phyloP scores from a whole-genome alignment of 75 land plant species.

The Selaginella tamariscina region DNA sequence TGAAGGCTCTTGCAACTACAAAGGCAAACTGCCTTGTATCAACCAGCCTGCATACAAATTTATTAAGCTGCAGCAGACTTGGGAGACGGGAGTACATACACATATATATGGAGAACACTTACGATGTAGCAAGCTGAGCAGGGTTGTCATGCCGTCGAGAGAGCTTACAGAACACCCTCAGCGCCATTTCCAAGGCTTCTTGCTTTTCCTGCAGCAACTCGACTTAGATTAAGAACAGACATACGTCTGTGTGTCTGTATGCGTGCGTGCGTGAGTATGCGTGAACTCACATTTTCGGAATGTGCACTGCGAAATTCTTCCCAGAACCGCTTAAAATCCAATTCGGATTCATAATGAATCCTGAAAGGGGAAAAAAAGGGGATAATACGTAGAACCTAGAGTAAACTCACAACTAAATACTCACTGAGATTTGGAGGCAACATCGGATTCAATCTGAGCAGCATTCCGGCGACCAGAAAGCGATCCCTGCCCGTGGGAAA shows the following conservation, averaged over 20 bases:
- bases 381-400: neutral
- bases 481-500: neutral
- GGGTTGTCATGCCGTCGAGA: slow-evolving; percentile 58
- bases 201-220: slow-evolving; percentile 76
- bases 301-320: slow-evolving; percentile 87
- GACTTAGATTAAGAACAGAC: neutral
- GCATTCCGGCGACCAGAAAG: neutral
- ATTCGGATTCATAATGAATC: slow-evolving; percentile 51
- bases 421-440: neutral
- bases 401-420: neutral
- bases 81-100: neutral
- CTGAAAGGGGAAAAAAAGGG: neutral
- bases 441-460: neutral
- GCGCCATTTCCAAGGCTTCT: slow-evolving; percentile 69
- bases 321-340: slow-evolving; percentile 92
- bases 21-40: slow-evolving; percentile 88
- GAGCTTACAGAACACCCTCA: slow-evolving; percentile 82
- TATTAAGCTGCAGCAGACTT: slow-evolving; percentile 5
- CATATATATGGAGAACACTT: slow-evolving; percentile 15
- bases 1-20: slow-evolving; percentile 93
- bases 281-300: slow-evolving; percentile 60
- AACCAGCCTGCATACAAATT: slow-evolving; percentile 53
- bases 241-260: neutral
- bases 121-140: slow-evolving; percentile 65
- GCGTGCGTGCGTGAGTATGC: neutral